These are phyloP conservation scores for Ophiocordyceps unilateralis DNA, from an alignment of 2,329 filamentous ascomycete species.

Conservation along the genomic window DNA sequence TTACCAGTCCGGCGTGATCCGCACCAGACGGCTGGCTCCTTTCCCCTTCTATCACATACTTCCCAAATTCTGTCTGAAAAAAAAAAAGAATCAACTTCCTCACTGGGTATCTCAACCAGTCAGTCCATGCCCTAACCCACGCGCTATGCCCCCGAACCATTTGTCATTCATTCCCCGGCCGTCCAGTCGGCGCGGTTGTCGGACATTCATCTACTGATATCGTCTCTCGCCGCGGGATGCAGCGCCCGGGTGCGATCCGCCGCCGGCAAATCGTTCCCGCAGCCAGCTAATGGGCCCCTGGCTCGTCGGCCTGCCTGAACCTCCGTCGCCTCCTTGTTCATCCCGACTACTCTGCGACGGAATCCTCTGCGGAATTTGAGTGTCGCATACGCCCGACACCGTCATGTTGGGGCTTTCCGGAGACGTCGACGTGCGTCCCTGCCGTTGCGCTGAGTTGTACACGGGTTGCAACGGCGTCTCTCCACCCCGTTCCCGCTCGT, in stretches of 20 bases:
- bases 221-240: constrained; percentile 13
- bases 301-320: constrained; percentile 14
- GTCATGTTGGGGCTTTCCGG: constrained; percentile 17
- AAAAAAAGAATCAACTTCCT: background rate
- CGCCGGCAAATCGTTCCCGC: constrained; percentile 20
- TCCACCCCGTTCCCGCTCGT: constrained; percentile 9
- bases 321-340: constrained; percentile 10
- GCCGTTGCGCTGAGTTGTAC: constrained; percentile 16
- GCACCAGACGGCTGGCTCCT: too few species aligned
- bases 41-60: too few species aligned
- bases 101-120: background rate
- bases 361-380: constrained; percentile 20
- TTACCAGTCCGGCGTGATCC: too few species aligned
- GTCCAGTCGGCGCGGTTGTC: background rate
- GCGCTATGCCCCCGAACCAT: background rate
- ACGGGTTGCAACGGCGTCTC: constrained; percentile 10
- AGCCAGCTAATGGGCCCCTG: constrained; percentile 25
- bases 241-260: constrained; percentile 9
- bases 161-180: background rate
- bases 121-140: background rate
- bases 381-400: constrained; percentile 12
- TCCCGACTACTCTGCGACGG: constrained; percentile 19
- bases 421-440: constrained; percentile 21
- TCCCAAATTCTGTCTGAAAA: background rate
- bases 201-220: constrained; percentile 7